Base-by-base conservation (phyloP, 73 alveolate genomes). In the Symbiodinium natans region DNA sequence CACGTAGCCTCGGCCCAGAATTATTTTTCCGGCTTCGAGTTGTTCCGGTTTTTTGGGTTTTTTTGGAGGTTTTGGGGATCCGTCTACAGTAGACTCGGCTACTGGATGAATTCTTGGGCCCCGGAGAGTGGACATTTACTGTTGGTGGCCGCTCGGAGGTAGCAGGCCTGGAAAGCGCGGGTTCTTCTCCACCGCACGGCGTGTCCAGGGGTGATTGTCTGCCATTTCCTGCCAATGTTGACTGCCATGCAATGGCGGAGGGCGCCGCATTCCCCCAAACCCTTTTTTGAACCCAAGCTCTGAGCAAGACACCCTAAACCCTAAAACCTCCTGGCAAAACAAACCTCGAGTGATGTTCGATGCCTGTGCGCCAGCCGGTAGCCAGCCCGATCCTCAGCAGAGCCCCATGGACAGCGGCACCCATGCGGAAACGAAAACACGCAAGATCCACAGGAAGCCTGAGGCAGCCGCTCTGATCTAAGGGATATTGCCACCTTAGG, bases 181-280 rank as follows among this genome's bases (percentile, higher is more conserved):
- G 56, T 92, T 92, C 98, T 92, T 92, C 98, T 92, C 98, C 2
- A 92, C 98, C 4, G 90, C 88, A 2, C 98, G 98, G 41, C 98
- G 98, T 7, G 98, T 92, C 98, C 98, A 92, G 77, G 98, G 98
- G 41, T 92, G 98, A 90, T 46, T 92, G 90, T 92, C 98, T 36
- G 90, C 98, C 88, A 75, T 13, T 71, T 92, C 98, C 98, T 77
- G 82, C 82, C 0, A 23, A 21, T 19, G 31, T 31, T 23, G 41
- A 68, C 38, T 10, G 39, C 82, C 33, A 23, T 3, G 36, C 82
- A 48, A 48, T 10, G 63, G 63, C 63, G 17, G 63, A 48, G 63
- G 63, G 63, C 63, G 23, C 8, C 17, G 17, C 23, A 48, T 17
- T 10, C 17, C 63, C 63, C 23, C 63, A 8, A 48, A 48, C 17